phyloP scores from a whole-genome alignment of 805 yeast species.

The Candida sanyiensis region DNA sequence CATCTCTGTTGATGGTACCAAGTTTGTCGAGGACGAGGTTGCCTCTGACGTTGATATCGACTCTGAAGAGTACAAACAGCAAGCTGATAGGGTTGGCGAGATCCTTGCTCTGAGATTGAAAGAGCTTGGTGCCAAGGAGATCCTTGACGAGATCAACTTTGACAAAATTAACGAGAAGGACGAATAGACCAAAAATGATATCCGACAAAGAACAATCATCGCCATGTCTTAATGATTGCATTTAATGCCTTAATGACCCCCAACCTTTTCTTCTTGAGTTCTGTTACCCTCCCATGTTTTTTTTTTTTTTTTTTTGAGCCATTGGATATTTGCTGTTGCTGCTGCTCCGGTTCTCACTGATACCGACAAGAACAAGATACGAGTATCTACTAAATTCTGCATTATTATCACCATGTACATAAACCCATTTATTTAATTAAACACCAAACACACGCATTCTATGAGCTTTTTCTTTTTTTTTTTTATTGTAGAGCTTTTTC shows the following conservation, averaged over 20 bases:
- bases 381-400: no score
- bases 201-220: neutral
- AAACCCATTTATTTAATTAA: no score
- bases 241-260: slow-evolving; percentile 5
- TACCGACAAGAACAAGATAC: no score
- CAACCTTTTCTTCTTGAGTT: no score
- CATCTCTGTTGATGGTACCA: slow-evolving; percentile 76
- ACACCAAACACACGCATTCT: no score
- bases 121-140: slow-evolving; percentile 73
- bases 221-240: neutral
- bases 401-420: neutral
- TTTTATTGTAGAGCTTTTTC: no score
- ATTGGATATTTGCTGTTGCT: neutral
- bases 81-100: slow-evolving; percentile 67
- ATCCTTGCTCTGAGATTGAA: slow-evolving; percentile 62
- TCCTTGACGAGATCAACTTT: slow-evolving; percentile 74
- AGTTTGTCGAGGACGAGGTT: slow-evolving; percentile 54
- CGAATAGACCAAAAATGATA: slow-evolving; percentile 17
- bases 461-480: no score
- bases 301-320: neutral
- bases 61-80: slow-evolving; percentile 38
- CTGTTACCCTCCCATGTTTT: no score
- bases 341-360: no score
- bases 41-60: slow-evolving; percentile 20
- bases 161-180: slow-evolving; percentile 43